phyloP scores from a whole-genome alignment of 805 yeast species.

The Scheffersomyces ergatensis region DNA sequence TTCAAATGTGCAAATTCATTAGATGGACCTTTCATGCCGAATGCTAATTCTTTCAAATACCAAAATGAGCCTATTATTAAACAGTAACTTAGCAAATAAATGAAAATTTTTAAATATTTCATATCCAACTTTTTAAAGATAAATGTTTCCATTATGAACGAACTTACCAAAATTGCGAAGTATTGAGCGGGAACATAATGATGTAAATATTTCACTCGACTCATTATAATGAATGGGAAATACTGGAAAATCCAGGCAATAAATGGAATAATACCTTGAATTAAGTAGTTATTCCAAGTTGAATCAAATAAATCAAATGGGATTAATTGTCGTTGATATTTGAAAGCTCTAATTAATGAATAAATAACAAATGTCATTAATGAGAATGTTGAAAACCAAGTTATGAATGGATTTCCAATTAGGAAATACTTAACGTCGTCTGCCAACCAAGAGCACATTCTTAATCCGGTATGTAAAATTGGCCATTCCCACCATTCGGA shows the following conservation, averaged over 20 bases:
- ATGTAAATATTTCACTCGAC: conserved; percentile 42
- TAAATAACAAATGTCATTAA: conserved; percentile 19
- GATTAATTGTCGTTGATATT: conserved; percentile 33
- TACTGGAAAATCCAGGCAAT: conserved; percentile 41
- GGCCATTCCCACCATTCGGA: conserved; percentile 91
- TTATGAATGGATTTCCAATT: conserved; percentile 75
- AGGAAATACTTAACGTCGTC: conserved; percentile 60
- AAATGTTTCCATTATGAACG: conserved; percentile 51
- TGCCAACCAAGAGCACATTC: conserved; percentile 72
- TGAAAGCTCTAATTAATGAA: conserved; percentile 13
- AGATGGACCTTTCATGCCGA: conserved; percentile 64
- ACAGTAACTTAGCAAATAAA: conserved; percentile 48
- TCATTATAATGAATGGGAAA: conserved; percentile 40
- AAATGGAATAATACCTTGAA: conserved; percentile 34
- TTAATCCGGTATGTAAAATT: conserved; percentile 67
- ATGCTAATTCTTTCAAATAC: conserved; percentile 64
- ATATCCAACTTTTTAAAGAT: conserved; percentile 14
- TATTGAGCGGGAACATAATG: conserved; percentile 45
- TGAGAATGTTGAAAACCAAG: conserved; percentile 49
- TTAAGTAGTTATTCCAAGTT: conserved; percentile 25
- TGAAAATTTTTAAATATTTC: conserved; percentile 9
- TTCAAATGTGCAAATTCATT: conserved; percentile 27
- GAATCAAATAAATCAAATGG: conserved; percentile 18
- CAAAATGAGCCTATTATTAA: conserved; percentile 57
- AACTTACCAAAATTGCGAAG: conserved; percentile 71